Conservation (phyloP, 805 yeast species). For the Lachancea thermotolerans region DNA sequence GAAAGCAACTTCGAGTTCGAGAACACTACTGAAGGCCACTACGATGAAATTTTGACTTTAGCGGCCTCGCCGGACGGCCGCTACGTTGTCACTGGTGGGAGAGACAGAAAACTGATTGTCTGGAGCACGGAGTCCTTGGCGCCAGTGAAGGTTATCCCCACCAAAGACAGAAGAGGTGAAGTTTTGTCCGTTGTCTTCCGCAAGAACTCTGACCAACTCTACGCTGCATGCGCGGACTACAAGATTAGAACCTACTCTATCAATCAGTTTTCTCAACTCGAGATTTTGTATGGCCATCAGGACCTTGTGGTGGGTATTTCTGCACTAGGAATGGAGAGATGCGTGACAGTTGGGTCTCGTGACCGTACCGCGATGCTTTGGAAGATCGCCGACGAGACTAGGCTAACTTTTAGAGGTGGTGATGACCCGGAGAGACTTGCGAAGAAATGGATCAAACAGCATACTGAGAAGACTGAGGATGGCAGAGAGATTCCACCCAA, state of each 20-base stretch:
- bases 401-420: constrained; percentile 90
- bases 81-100: constrained; percentile 86
- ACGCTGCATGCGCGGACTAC: constrained; percentile 89
- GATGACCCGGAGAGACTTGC: constrained; percentile 46
- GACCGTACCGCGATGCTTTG: constrained; percentile 94
- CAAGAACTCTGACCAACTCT: constrained; percentile 73
- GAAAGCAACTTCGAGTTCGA: constrained; percentile 36
- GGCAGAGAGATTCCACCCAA: constrained; percentile 28
- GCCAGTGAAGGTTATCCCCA: constrained; percentile 70
- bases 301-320: constrained; percentile 78
- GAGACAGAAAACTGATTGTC: constrained; percentile 69
- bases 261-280: constrained; percentile 82
- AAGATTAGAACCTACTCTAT: constrained; percentile 82
- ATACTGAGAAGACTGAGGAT: constrained; percentile 25
- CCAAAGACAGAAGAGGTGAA: constrained; percentile 62
- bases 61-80: constrained; percentile 86
- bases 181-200: constrained; percentile 73
- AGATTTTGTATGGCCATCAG: constrained; percentile 91
- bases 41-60: constrained; percentile 65
- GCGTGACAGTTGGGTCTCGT: constrained; percentile 92
- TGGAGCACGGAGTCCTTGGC: constrained; percentile 81
- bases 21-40: constrained; percentile 62
- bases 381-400: constrained; percentile 93
- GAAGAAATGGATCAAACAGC: constrained; percentile 32
- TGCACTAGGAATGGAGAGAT: constrained; percentile 78